Evolutionary conservation across 2,329 filamentous ascomycete genomes (phyloP).

Genomic region (Colletotrichum sp.): DNA sequence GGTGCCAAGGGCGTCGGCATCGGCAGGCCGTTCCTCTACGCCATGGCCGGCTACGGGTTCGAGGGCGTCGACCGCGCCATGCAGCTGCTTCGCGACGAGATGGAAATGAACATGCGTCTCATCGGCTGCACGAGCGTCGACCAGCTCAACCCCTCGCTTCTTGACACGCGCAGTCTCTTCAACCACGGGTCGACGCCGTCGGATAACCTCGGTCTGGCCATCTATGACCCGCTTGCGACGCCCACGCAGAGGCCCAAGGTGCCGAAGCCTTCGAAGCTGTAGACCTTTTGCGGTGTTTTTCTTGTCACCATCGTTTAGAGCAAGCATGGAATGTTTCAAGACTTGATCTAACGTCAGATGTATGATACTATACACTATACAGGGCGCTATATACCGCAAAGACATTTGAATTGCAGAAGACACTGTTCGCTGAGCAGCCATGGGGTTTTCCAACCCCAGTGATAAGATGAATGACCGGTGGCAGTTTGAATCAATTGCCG

Average conservation of each 20-base stretch:
- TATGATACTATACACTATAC: slow-evolving; percentile 8
- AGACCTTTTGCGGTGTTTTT: background rate
- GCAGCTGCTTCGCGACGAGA: slow-evolving; percentile 91
- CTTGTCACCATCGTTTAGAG: no score
- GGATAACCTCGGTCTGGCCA: slow-evolving; percentile 52
- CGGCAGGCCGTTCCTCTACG: slow-evolving; percentile 91
- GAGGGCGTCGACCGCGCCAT: slow-evolving; percentile 90
- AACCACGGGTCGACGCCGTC: slow-evolving; percentile 53
- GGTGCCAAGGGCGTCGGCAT: slow-evolving; percentile 94
- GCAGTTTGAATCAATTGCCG: no score
- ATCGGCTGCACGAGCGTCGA: slow-evolving; percentile 79
- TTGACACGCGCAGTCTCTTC: slow-evolving; percentile 77
- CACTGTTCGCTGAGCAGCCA: no score
- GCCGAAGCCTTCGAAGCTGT: slow-evolving; percentile 46
- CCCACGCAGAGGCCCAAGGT: slow-evolving; percentile 55
- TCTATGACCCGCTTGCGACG: slow-evolving; percentile 59
- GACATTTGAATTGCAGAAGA: background rate
- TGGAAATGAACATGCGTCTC: slow-evolving; percentile 98
- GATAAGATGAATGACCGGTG: no score
- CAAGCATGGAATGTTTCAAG: no score
- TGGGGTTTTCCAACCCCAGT: no score
- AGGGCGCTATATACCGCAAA: background rate
- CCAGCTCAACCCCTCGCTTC: slow-evolving; percentile 79
- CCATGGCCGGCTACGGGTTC: slow-evolving; percentile 91
- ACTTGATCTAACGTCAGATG: background rate